Evolutionary conservation across 192 early-diverging fungal genomes (phyloP), one percentile per base, ranked within the genome.

Genomic region (Funneliformis geosporum): DNA sequence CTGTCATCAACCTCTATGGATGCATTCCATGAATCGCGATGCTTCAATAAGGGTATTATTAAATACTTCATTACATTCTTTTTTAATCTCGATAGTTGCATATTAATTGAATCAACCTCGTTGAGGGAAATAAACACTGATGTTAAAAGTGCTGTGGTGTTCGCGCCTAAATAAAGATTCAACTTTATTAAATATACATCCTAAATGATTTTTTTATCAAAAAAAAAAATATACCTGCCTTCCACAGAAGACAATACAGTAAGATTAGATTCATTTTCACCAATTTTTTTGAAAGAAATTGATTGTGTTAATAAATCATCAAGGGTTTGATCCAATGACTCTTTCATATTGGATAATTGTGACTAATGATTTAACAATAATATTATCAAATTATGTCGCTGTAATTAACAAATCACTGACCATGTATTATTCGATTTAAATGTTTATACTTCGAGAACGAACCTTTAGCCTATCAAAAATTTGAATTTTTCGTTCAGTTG

Each of bases 401-500:
- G n/a, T n/a, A n/a, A n/a, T n/a, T n/a, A n/a, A n/a, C n/a, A 10
- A 66, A 21, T 69, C 7, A 69, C 16, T 8, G 33, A 9, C 21
- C 8, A 69, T 68, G 0, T 18, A 40, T n/a, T n/a, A n/a, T n/a
- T n/a, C n/a, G n/a, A n/a, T n/a, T n/a, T n/a, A n/a, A n/a, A n/a
- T n/a, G n/a, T n/a, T 39, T 60, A 21, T 50, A 10, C 4, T 33
- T 75, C 28, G 5, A 60, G 38, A 65, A 61, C 60, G n/a, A 43
- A 79, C 77, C 77, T 79, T 79, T 23, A 79, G 43, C 69, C 43
- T 79, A n/a, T 79, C 77, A 33, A 79, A 50, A 70, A 79, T 70
- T 59, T 70, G 12, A 55, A 79, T 70, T 55, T 70, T 68, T 70
- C 43, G 69, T 12, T 79, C 77, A 3, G 28, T 40, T n/a, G n/a